Conservation (phyloP, 1,139 yeast species). For the Kurtzmaniella quercitrusa region DNA sequence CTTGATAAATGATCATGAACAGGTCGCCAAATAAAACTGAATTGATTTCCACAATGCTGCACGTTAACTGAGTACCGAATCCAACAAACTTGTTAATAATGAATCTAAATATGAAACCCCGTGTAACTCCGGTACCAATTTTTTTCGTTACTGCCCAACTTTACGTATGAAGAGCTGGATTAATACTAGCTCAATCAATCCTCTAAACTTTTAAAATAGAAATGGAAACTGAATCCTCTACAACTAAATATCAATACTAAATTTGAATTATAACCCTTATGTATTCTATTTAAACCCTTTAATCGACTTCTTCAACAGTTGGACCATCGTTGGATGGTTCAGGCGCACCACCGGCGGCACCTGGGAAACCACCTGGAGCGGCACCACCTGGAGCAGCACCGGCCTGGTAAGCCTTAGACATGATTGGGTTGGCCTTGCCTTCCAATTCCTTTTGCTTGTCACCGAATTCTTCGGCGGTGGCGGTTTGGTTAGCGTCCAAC, state of each 20-base stretch:
- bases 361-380: slow-evolving; percentile 60
- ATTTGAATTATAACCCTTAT: slow-evolving; percentile 2
- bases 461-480: slow-evolving; percentile 79
- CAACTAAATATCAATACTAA: not conserved
- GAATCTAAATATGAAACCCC: not conserved
- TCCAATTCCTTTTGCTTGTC: slow-evolving; percentile 94
- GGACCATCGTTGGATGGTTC: slow-evolving; percentile 79
- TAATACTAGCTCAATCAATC: no score
- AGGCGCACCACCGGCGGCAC: slow-evolving; percentile 52
- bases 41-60: not conserved
- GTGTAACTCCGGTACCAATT: not conserved
- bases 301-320: slow-evolving; percentile 93
- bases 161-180: no score
- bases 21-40: not conserved
- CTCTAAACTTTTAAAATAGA: no score
- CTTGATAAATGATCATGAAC: no score
- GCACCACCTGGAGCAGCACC: slow-evolving; percentile 55
- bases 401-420: slow-evolving; percentile 85
- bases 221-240: no score
- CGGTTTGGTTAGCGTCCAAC: slow-evolving; percentile 87
- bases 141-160: not conserved
- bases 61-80: not conserved
- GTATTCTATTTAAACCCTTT: slow-evolving; percentile 20
- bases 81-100: not conserved
- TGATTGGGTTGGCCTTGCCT: slow-evolving; percentile 89